Conservation (phyloP, 352 stramenopile species). For the Phytopythium chamaehyphon region DNA sequence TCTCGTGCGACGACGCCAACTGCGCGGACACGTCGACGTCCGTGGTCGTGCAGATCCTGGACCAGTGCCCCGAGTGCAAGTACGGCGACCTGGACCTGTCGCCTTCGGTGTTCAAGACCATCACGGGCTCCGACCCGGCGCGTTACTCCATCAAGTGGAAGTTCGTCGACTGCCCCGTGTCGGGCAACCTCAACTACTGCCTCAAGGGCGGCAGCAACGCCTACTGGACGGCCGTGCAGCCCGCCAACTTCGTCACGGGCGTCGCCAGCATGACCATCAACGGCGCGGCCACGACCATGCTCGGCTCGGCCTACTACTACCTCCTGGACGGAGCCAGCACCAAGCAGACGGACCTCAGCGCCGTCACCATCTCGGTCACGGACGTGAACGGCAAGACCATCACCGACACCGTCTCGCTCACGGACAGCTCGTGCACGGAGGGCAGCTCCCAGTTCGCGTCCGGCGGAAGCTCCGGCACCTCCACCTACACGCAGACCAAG, state of each 20-base stretch:
- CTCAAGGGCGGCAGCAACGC: constrained; percentile 48
- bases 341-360: constrained; percentile 22
- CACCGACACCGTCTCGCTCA: constrained; percentile 37
- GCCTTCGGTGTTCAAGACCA: constrained; percentile 29
- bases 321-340: constrained; percentile 35
- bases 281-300: constrained; percentile 44
- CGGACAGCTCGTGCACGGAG: constrained; percentile 32
- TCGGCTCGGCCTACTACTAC: constrained; percentile 59
- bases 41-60: constrained; percentile 48
- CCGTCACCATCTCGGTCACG: constrained; percentile 36
- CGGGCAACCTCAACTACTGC: constrained; percentile 47
- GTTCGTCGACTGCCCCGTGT: constrained; percentile 46
- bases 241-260: constrained; percentile 30
- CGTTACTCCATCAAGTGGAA: constrained; percentile 45
- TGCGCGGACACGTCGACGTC: constrained; percentile 29
- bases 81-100: constrained; percentile 51
- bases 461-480: constrained; percentile 9
- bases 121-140: constrained; percentile 38
- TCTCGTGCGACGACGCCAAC: constrained; percentile 32
- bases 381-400: constrained; percentile 36
- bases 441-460: constrained; percentile 33
- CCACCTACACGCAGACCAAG: constrained; percentile 12
- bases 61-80: constrained; percentile 59
- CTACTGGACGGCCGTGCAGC: constrained; percentile 45
- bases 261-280: constrained; percentile 45